Evolutionary conservation across 2,329 filamentous ascomycete genomes (phyloP).

Genomic region (Epichloe hybrida): DNA sequence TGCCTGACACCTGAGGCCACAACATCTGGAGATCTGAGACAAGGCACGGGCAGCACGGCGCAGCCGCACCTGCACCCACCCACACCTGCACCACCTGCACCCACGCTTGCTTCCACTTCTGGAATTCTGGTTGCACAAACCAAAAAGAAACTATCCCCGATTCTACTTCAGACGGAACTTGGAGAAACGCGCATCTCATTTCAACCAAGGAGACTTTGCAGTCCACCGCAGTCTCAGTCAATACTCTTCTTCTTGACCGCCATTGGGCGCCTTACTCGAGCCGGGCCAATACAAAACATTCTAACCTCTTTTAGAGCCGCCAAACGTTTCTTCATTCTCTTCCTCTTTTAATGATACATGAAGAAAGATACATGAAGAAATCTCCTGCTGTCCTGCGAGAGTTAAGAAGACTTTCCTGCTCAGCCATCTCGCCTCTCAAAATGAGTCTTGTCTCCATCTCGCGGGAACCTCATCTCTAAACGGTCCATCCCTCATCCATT

Average conservation of each 20-base stretch:
- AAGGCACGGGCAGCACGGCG: neutral
- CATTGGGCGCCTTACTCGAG: too few species aligned
- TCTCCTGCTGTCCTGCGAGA: too few species aligned
- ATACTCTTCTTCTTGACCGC: too few species aligned
- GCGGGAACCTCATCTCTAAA: slow-evolving; percentile 20
- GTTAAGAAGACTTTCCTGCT: neutral
- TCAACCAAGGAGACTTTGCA: too few species aligned
- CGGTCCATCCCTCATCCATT: slow-evolving; percentile 51
- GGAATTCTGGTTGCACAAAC: neutral
- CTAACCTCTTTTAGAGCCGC: too few species aligned
- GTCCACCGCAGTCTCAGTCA: too few species aligned
- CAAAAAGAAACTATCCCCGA: too few species aligned
- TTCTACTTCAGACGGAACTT: too few species aligned
- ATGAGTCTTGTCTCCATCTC: slow-evolving; percentile 8
- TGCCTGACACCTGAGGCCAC: neutral
- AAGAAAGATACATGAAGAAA: too few species aligned
- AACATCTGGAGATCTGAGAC: neutral
- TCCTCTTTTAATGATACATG: too few species aligned
- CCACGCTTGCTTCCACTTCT: neutral
- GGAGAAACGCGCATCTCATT: neutral
- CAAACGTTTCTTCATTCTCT: too few species aligned
- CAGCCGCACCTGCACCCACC: neutral
- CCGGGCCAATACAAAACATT: too few species aligned
- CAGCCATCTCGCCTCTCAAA: neutral
- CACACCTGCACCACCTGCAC: neutral